A percentile compares a stretch with the other conserved stretches of the same genome.
These are phyloP conservation scores for Hemileccinum impolitum DNA, from an alignment of 768 basidiomycete genomes.

Conservation along the genomic window DNA sequence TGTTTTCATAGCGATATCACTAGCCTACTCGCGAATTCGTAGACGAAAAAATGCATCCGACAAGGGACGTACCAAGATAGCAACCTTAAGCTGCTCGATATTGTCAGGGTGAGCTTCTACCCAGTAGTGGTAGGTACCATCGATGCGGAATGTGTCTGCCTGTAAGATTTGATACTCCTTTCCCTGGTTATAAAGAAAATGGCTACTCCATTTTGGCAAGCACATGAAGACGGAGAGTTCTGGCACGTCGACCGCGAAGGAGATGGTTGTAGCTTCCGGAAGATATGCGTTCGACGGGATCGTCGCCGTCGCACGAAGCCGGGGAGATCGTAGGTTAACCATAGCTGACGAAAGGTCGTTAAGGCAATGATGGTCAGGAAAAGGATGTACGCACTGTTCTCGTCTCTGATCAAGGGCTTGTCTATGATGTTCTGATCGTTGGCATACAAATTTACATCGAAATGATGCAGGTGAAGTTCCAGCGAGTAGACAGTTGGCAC, in stretches of 20 bases:
- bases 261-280: slow-evolving; percentile 62
- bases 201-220: slow-evolving; percentile 88
- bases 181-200: slow-evolving; percentile 61
- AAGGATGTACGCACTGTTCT: slow-evolving; percentile 60
- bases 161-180: slow-evolving; percentile 62
- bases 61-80: slow-evolving; percentile 47
- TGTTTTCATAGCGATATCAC: slow-evolving; percentile 58
- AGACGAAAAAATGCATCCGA: neutral
- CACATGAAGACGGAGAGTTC: slow-evolving; percentile 58
- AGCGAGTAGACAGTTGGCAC: slow-evolving; percentile 78
- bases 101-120: slow-evolving; percentile 62
- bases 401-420: slow-evolving; percentile 74
- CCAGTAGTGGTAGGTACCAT: slow-evolving; percentile 75
- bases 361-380: neutral
- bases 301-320: slow-evolving; percentile 45
- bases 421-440: slow-evolving; percentile 98
- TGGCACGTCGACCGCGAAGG: slow-evolving; percentile 61
- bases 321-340: slow-evolving; percentile 59
- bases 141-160: slow-evolving; percentile 50
- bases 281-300: slow-evolving; percentile 73
- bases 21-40: slow-evolving; percentile 35
- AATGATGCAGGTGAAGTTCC: slow-evolving; percentile 70
- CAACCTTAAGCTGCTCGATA: slow-evolving; percentile 74
- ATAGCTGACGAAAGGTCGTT: slow-evolving; percentile 50
- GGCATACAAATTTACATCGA: slow-evolving; percentile 73